Base-by-base conservation (phyloP, 352 stramenopile genomes). In the Pythium vanterpoolii region DNA sequence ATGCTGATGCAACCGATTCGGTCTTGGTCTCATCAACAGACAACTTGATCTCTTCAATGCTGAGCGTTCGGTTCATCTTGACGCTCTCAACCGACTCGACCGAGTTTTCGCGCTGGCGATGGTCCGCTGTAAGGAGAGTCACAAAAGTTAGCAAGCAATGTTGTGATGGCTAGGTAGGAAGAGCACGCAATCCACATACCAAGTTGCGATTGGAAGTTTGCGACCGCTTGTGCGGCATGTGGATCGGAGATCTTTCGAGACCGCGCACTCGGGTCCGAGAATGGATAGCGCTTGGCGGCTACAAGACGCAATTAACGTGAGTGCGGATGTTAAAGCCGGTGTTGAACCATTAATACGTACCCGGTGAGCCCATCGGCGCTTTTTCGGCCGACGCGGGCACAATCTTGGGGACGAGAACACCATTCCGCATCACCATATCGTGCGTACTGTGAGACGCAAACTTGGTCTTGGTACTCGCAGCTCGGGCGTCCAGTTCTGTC, bases 391-490 rank as follows among this genome's bases (percentile, higher is more conserved):
- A 63, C 14, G 60, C 54, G 23, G 60, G 53, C 2, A 47, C 38
- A 55, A 66, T 57, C 58, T 87, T 80, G 1, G 61, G 69, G 19
- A 83, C 62, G 56, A 73, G 73, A 4, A 87, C 62, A 26, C 79
- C 79, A 46, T 89, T 89, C 36, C 73, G 75, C 79, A 89, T 87
- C 11, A 75, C 59, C 66, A 79, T 77, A 42, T 87, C 70, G 43
- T 87, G 74, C 5, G 69, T 77, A 16, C 84, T 73, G 0, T 74
- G 63, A 14, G 69, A 78, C 5, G 75, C 74, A 47, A 73, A 86
- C 21, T 78, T 79, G 67, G 69, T 85, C 44, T 82, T 83, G 0
- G 66, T 28, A 51, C 72, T 74, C 2, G 66, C 54, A 28, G 53
- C 51, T 24, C 60, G 51, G 3, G 60, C 53, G 36, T 54, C 54